phyloP scores from a whole-genome alignment of 345 rosid genomes.

The sweet orange (Citrus sinensis) region DNA sequence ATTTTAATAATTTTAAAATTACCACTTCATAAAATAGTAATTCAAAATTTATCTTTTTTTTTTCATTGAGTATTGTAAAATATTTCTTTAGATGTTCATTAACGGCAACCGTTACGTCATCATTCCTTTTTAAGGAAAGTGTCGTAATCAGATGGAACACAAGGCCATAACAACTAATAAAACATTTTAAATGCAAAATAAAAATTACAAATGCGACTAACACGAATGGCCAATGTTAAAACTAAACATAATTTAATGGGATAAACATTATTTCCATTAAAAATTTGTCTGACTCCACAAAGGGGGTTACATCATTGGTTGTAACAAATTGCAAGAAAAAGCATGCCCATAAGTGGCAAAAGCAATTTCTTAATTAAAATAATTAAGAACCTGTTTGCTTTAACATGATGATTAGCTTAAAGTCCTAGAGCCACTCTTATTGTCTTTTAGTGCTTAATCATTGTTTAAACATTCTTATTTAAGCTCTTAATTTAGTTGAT shows the following conservation, averaged over 20 bases:
- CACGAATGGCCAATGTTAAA: not conserved
- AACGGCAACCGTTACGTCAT: not conserved
- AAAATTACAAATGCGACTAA: not conserved
- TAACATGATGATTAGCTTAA: not conserved
- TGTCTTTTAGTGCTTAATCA: not conserved
- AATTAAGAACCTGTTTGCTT: not conserved
- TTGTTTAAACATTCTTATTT: not conserved
- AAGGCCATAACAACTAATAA: not conserved
- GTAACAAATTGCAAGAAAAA: not conserved
- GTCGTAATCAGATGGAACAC: not conserved
- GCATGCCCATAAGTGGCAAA: not conserved
- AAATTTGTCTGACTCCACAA: not conserved
- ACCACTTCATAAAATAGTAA: too few species aligned
- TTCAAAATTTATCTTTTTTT: too few species aligned
- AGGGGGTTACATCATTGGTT: not conserved
- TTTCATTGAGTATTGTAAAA: too few species aligned
- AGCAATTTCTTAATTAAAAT: not conserved
- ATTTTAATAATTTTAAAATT: too few species aligned
- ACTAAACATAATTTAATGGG: not conserved
- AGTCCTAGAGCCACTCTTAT: not conserved
- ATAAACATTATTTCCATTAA: not conserved
- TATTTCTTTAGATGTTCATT: too few species aligned
- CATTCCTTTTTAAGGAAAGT: not conserved
- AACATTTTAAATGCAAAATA: not conserved
- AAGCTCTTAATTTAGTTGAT: not conserved